Percentiles rank a stretch among this genome's conserved stretches.
Conservation (phyloP, 129 eudicot genomes). For the Kitagawia praeruptora region DNA sequence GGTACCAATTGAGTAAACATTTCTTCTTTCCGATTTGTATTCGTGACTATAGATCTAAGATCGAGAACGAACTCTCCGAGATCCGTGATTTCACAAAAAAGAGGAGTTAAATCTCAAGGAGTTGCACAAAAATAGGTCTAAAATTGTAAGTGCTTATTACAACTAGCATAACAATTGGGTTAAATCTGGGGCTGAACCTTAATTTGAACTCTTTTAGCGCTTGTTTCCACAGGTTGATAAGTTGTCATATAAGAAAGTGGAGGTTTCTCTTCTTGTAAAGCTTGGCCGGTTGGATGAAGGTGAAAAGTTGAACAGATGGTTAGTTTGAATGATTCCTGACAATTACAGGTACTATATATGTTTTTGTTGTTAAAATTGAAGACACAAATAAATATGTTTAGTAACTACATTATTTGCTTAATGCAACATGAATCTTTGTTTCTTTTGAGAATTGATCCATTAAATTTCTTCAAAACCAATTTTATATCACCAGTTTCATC, state of each 20-base stretch:
- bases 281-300: conserved; percentile 43
- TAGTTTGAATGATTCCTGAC: conserved; percentile 59
- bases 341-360: conserved; percentile 36
- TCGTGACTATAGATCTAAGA: no score
- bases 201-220: neutral
- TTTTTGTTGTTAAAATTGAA: neutral
- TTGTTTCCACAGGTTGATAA: conserved; percentile 35
- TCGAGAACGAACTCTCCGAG: no score
- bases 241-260: conserved; percentile 48
- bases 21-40: no score
- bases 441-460: neutral
- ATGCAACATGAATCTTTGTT: neutral
- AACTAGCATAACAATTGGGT: neutral
- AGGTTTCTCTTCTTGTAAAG: conserved; percentile 54
- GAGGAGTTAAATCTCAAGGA: no score
- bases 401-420: neutral
- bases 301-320: conserved; percentile 32
- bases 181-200: neutral
- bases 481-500: neutral
- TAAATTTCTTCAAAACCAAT: neutral
- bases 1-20: no score
- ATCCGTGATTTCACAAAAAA: no score
- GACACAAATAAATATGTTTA: neutral
- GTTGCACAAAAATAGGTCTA: conserved; percentile 61
- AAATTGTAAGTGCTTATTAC: conserved; percentile 59